Evolutionary conservation across 2,329 filamentous ascomycete genomes (phyloP).

Genomic region (Stagonosporopsis chrysanthemi): DNA sequence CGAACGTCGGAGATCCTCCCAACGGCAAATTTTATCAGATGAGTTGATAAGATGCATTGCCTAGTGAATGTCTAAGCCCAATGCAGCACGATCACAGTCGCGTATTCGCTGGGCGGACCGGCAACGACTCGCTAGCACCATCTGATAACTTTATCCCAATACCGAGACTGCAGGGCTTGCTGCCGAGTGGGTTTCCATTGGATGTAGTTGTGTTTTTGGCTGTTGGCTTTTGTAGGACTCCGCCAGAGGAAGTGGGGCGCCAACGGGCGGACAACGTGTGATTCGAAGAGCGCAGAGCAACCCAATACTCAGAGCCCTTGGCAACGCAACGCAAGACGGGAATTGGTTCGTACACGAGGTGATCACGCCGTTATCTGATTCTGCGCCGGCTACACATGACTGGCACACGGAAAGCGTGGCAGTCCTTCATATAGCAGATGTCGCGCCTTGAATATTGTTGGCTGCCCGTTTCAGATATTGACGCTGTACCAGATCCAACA

Average conservation of each 20-base stretch:
- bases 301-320: conserved; percentile 29
- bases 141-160: conserved; percentile 37
- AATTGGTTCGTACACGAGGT: conserved; percentile 10
- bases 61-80: conserved; percentile 14
- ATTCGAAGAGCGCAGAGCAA: conserved; percentile 13
- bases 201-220: background rate
- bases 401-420: background rate
- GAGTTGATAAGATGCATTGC: conserved; percentile 33
- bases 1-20: conserved; percentile 29
- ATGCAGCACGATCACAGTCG: background rate
- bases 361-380: conserved; percentile 16
- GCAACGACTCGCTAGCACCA: conserved; percentile 27
- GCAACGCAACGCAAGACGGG: conserved; percentile 21
- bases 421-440: conserved; percentile 13
- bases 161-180: conserved; percentile 12
- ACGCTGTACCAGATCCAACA: conserved; percentile 2
- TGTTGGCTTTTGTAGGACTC: conserved; percentile 2
- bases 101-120: conserved; percentile 17
- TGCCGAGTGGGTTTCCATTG: conserved; percentile 6
- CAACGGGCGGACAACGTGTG: background rate
- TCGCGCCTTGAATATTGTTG: background rate
- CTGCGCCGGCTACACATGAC: conserved; percentile 9
- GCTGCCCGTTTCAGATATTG: too few relatives aligned
- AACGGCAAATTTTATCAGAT: conserved; percentile 14
- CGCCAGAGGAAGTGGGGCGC: conserved; percentile 15